Conservation (phyloP, 371 early-diverging fungal species). For the Thermomucor indicae-seudaticae region DNA sequence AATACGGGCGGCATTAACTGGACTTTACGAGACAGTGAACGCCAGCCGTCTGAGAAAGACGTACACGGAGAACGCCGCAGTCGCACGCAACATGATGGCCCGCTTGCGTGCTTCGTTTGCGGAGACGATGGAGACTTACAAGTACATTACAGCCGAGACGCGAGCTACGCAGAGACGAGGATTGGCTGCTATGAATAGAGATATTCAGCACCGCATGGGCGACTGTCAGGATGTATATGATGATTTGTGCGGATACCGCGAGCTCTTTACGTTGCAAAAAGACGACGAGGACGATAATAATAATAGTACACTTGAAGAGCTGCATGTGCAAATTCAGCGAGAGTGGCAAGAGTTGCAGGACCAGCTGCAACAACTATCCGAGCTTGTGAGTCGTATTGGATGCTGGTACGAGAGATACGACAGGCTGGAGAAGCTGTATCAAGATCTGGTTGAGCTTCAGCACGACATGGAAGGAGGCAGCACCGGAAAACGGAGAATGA, state of each 20-base stretch:
- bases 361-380: background rate
- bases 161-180: conserved; percentile 12
- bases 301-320: conserved; percentile 9
- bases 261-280: conserved; percentile 25
- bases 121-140: background rate
- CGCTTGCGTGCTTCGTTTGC: conserved; percentile 2
- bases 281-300: too few relatives aligned
- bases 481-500: too few relatives aligned
- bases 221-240: conserved; percentile 41
- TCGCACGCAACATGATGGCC: conserved; percentile 5
- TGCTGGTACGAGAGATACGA: conserved; percentile 16
- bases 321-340: conserved; percentile 21
- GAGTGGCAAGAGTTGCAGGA: conserved; percentile 13
- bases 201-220: conserved; percentile 18
- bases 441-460: background rate
- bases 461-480: too few relatives aligned
- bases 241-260: conserved; percentile 35
- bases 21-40: conserved; percentile 37
- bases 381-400: conserved; percentile 1
- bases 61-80: conserved; percentile 28
- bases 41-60: conserved; percentile 37
- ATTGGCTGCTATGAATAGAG: conserved; percentile 16
- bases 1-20: conserved; percentile 24
- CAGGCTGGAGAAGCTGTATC: conserved; percentile 5
- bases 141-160: conserved; percentile 4